Conservation (phyloP, 148 eudicot species). For the Nepenthes mirabilis region DNA sequence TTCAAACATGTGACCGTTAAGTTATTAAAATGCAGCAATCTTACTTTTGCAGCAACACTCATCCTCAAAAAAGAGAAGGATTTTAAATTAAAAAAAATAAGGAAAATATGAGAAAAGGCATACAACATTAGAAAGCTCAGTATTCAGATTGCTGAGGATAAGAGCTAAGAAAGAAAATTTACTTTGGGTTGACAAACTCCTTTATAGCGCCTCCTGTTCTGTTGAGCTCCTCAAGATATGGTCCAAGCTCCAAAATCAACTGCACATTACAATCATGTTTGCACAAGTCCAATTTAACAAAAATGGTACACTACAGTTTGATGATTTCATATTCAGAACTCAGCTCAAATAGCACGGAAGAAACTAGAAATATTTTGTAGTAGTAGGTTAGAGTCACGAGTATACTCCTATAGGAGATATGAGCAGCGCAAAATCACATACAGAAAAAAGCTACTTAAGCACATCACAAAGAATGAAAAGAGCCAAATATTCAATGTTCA, state of each 20-base stretch:
- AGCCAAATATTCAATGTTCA: too few relatives aligned
- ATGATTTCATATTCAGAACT: neutral
- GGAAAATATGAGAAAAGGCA: too few relatives aligned
- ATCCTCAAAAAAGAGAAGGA: too few relatives aligned
- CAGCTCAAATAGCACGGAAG: neutral
- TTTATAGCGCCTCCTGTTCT: slow-evolving; percentile 87
- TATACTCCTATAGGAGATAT: neutral
- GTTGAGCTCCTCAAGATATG: slow-evolving; percentile 80
- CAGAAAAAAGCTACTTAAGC: neutral
- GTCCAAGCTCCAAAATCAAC: slow-evolving; percentile 83
- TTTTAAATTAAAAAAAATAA: too few relatives aligned
- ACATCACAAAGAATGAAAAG: neutral
- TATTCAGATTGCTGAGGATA: neutral
- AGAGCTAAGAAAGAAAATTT: slow-evolving; percentile 12
- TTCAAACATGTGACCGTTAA: too few relatives aligned
- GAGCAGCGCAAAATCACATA: neutral
- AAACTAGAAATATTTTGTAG: neutral
- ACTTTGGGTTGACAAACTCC: slow-evolving; percentile 99
- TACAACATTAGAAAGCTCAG: neutral
- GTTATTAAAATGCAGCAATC: too few relatives aligned
- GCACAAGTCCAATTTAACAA: slow-evolving; percentile 4
- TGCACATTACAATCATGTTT: slow-evolving; percentile 20
- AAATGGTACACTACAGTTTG: neutral
- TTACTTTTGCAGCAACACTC: too few relatives aligned
- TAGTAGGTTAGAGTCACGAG: too few relatives aligned